Conservation (phyloP, 306 rosid genomes). For the Betula pendula region DNA sequence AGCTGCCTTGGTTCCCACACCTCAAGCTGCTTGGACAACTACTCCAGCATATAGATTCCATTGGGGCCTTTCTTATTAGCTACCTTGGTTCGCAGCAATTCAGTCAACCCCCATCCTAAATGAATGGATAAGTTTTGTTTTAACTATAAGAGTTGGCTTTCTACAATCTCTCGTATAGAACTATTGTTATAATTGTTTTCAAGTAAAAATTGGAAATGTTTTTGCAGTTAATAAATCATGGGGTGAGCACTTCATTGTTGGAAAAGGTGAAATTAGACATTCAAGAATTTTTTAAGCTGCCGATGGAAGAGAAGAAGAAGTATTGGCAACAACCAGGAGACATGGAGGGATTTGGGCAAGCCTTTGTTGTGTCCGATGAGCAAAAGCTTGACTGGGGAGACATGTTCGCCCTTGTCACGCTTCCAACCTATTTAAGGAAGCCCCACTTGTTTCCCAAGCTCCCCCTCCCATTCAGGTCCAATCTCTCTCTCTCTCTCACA, state of each 20-base stretch:
- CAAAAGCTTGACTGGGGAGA: slow-evolving; percentile 57
- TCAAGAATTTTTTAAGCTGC: slow-evolving; percentile 32
- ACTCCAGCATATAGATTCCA: no score
- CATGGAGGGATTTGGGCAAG: slow-evolving; percentile 45
- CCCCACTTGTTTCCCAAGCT: slow-evolving; percentile 42
- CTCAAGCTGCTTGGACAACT: no score
- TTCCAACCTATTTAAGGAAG: slow-evolving; percentile 37
- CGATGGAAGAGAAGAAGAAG: slow-evolving; percentile 44
- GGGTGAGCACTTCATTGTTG: slow-evolving; percentile 35
- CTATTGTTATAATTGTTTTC: no score
- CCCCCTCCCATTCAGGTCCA: slow-evolving; percentile 23
- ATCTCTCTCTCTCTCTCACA: no score
- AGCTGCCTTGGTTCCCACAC: no score
- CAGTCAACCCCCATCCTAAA: no score
- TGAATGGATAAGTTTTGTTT: no score
- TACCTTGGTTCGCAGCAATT: no score
- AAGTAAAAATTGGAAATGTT: no score
- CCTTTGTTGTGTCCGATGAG: slow-evolving; percentile 43
- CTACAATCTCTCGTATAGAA: no score
- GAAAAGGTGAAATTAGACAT: slow-evolving; percentile 39
- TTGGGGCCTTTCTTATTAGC: no score
- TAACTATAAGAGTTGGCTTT: no score
- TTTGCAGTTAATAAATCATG: slow-evolving; percentile 19
- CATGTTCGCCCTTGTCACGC: slow-evolving; percentile 22
- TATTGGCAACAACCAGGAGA: slow-evolving; percentile 40